Evolutionary conservation across 495 filamentous ascomycete species (phyloP), one percentile per base, ranked within the genome.

Genomic region (Penicillium parvum): DNA sequence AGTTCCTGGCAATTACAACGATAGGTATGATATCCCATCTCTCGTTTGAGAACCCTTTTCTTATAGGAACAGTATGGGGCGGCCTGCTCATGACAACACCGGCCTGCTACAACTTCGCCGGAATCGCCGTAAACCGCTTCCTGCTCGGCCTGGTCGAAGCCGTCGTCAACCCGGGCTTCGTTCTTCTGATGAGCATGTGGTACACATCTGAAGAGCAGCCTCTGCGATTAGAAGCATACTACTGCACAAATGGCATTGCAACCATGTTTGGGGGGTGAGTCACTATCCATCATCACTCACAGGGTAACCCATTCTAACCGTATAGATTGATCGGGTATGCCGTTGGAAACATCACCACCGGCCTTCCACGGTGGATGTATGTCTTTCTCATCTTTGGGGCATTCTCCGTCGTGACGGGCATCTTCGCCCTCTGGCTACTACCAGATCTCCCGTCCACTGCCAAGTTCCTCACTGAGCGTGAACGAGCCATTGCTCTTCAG

Each of bases 131-230:
- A 7, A 68, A 66, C 32, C 63, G 71, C 4, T 73, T 79, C 49
- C 58, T 80, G 12, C 64, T 79, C 3, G 78, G 69, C 3, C 55
- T 75, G 16, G 64, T 75, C 28, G 79, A 83, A 58, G 75, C 75
- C 0, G 67, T 68, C 3, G 66, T 78, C 2, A 78, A 77, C 35
- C 80, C 80, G 0, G 75, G 72, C 0, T 77, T 82, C 42, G 67
- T 81, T 1, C 61, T 82, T 2, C 64, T 79, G 21, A 76, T 76
- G 57, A 66, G 69, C 4, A 77, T 78, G 68, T 81, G 75, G 75
- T 83, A 78, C 52, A 71, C 58, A 1, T 43, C 65, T 1, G 56
- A 62, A 8, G 76, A 81, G 41, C 77, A 81, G 42, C 75, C 75
- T 4, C 53, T 78, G n/a, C 67, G 77, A 3, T 52, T 78, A 17